Evolutionary conservation across 306 rosid species (phyloP), one percentile per base, ranked within the genome.

Genomic region (Betula pendula): DNA sequence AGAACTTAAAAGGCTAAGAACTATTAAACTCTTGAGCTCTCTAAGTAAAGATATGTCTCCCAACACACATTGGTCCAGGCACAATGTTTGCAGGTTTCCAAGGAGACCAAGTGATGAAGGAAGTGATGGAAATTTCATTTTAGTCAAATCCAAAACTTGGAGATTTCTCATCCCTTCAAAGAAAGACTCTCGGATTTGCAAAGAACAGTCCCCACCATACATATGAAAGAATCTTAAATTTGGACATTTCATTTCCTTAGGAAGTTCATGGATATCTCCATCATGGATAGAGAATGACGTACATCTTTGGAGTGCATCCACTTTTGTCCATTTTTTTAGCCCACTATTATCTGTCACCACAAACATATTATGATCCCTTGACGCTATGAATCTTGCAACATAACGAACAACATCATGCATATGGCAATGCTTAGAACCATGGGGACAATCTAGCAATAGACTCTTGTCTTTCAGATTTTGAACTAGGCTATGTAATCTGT

Each of bases 161-260:
- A 83, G 77, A 44, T 24, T 29, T 16, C 5, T 10, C 44, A 42
- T 60, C 3, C 24, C 77, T 12, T 51, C 27, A 4, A 82, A 74
- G 14, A 82, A 70, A 0, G 45, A 35, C 15, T 50, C 19, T 4
- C 45, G 73, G 3, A 69, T 16, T 5, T 19, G 0, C 0, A 19
- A 17, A 25, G 4, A 3, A 0, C 1, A 1, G 1, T 4, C 0
- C 2, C 2, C 0, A 0, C 2, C 5, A 27, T 2, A 0, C 0
- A 14, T n/a, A 42, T 0, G 0, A 0, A 17, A 68, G 9, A 6
- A 50, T 0, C 4, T 65, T 9, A 82, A 22, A 0, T 25, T 0
- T 2, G 68, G 65, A 35, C 72, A 65, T 11, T 40, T 62, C 53
- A 80, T 58, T 14, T 3, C 24, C 24, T 50, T 47, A 17, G 76